Conservation (phyloP, 768 basidiomycete genomes). For the Mycena crocata region DNA sequence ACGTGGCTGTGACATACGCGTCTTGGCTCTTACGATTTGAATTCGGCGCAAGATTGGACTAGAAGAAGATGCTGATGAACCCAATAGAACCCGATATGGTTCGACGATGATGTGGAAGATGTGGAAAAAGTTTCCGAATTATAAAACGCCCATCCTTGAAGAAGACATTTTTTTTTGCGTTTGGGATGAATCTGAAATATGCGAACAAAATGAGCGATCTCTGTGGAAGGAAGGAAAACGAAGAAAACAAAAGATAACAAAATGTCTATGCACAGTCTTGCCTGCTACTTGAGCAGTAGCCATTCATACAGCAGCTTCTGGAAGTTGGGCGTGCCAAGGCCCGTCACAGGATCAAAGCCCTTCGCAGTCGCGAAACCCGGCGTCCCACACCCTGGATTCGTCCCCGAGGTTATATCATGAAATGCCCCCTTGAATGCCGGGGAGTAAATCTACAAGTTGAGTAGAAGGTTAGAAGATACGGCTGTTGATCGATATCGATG, state of each 20-base stretch:
- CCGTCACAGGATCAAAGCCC: constrained; percentile 62
- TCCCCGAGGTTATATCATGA: constrained; percentile 60
- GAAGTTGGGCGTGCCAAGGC: constrained; percentile 62
- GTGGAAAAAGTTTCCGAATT: not conserved
- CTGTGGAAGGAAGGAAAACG: not conserved
- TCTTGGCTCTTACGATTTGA: no score
- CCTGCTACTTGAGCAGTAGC: constrained; percentile 31
- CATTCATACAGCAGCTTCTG: constrained; percentile 47
- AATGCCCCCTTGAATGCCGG: constrained; percentile 53
- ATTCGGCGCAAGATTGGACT: constrained; percentile 1
- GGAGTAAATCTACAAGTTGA: constrained; percentile 58
- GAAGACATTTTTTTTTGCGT: no score
- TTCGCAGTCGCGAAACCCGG: constrained; percentile 47
- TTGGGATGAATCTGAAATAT: no score
- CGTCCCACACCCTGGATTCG: constrained; percentile 56
- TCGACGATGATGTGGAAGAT: not conserved
- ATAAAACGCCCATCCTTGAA: not conserved
- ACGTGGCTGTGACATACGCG: no score
- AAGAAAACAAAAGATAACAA: no score
- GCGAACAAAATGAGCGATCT: no score
- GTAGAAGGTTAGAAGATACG: not conserved
- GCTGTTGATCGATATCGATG: not conserved
- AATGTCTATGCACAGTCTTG: not conserved
- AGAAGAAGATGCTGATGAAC: not conserved
- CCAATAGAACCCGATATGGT: not conserved